These are phyloP conservation scores for Stagonosporopsis vannaccii DNA, from an alignment of 2,329 filamentous ascomycete species.

Conservation along the genomic window DNA sequence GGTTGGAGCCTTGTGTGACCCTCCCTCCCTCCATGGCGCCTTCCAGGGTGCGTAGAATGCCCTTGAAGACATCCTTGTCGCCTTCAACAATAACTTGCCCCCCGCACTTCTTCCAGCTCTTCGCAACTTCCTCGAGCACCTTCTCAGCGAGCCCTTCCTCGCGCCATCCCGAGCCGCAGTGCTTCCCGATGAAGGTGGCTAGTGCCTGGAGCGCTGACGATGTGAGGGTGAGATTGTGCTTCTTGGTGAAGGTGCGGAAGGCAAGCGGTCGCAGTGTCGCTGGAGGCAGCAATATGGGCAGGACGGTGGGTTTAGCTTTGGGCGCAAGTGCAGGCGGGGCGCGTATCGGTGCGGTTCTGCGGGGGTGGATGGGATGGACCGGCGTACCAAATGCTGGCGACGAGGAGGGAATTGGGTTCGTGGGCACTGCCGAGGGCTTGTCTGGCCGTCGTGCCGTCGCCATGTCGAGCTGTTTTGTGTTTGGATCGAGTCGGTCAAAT, in stretches of 20 bases:
- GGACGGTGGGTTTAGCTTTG: conserved; percentile 66
- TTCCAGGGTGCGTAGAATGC: conserved; percentile 84
- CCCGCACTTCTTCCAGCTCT: conserved; percentile 88
- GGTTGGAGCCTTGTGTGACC: conserved; percentile 62
- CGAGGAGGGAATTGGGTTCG: conserved; percentile 83
- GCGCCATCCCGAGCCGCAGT: conserved; percentile 95
- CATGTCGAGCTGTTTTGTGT: conserved; percentile 24
- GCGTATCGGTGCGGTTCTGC: conserved; percentile 50
- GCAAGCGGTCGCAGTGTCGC: conserved; percentile 87
- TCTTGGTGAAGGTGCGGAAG: conserved; percentile 96
- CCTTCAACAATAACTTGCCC: conserved; percentile 93
- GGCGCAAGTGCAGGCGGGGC: conserved; percentile 60
- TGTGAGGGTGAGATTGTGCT: conserved; percentile 91
- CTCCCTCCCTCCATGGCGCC: conserved; percentile 88
- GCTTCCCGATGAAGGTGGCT: conserved; percentile 87
- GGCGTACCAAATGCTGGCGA: conserved; percentile 92
- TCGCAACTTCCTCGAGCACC: conserved; percentile 89
- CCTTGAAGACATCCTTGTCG: conserved; percentile 70
- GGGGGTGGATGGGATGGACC: conserved; percentile 74
- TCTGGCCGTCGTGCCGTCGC: conserved; percentile 40
- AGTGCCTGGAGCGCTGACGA: conserved; percentile 85
- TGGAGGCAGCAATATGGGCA: conserved; percentile 89
- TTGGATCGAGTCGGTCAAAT: background rate
- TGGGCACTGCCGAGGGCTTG: conserved; percentile 51
- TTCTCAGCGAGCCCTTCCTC: conserved; percentile 93